Conservation (phyloP, 495 filamentous ascomycete genomes). For the Lasiosphaeria hispida region DNA sequence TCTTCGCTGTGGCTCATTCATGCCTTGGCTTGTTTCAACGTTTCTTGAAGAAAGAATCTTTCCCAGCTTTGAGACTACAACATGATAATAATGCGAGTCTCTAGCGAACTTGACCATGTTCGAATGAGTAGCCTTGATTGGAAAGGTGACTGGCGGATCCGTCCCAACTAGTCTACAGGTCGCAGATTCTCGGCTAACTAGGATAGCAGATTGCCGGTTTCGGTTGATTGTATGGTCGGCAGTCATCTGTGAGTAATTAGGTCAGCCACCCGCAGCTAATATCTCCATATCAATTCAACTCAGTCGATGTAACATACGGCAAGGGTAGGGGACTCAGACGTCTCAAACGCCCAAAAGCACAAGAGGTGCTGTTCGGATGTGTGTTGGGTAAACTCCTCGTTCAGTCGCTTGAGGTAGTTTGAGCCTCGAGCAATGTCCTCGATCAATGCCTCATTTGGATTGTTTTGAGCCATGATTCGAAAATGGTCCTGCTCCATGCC, state of each 20-base stretch:
- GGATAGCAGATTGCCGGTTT: constrained; percentile 12
- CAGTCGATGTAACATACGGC: constrained; percentile 4
- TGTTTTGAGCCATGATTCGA: constrained; percentile 20
- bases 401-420: constrained; percentile 15
- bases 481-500: constrained; percentile 29
- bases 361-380: neutral
- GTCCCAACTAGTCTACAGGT: constrained; percentile 14
- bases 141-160: constrained; percentile 5
- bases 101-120: constrained; percentile 21
- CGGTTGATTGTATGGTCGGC: constrained; percentile 7
- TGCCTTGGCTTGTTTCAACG: no score
- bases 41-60: neutral
- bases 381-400: constrained; percentile 15
- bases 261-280: no score
- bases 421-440: constrained; percentile 7
- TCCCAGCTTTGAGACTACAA: neutral
- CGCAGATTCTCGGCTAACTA: constrained; percentile 21
- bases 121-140: constrained; percentile 22
- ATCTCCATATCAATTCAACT: no score
- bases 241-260: neutral
- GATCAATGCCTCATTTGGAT: constrained; percentile 19
- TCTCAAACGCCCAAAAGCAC: constrained; percentile 21
- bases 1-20: no score
- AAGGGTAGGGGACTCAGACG: constrained; percentile 14
- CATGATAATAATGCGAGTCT: neutral